Conservation (phyloP, 495 filamentous ascomycete genomes). For the Aspergillus avenaceus region DNA sequence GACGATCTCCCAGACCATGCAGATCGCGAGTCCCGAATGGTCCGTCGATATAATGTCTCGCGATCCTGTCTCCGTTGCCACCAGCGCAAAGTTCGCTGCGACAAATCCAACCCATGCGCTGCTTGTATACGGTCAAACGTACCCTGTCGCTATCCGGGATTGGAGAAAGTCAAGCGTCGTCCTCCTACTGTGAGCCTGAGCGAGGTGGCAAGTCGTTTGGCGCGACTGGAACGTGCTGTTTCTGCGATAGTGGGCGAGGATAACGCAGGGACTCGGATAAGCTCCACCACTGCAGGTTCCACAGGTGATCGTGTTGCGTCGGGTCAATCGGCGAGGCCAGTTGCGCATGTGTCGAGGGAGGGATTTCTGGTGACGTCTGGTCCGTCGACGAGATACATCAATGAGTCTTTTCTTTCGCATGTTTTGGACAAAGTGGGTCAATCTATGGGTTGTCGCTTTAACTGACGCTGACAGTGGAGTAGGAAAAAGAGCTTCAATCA, state of each 20-base stretch:
- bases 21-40: no score
- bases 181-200: slow-evolving; percentile 8
- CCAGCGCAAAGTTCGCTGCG: slow-evolving; percentile 34
- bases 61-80: slow-evolving; percentile 36
- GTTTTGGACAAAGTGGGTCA: slow-evolving; percentile 14
- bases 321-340: slow-evolving; percentile 1
- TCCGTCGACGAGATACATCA: slow-evolving; percentile 19
- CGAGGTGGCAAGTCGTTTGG: slow-evolving; percentile 21
- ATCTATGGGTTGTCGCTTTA: no score
- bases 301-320: background rate
- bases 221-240: slow-evolving; percentile 27
- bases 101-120: slow-evolving; percentile 27
- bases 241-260: slow-evolving; percentile 6
- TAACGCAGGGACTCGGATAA: background rate
- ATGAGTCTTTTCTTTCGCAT: slow-evolving; percentile 26
- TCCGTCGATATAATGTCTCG: no score
- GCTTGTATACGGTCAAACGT: slow-evolving; percentile 21
- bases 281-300: background rate
- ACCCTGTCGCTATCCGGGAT: slow-evolving; percentile 32
- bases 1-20: no score
- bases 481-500: background rate
- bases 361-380: slow-evolving; percentile 23
- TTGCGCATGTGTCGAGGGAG: no score
- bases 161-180: no score
- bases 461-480: no score